Percentiles rank a stretch among this genome's conserved stretches.
Conservation (phyloP, 106 monocot genomes). For the Dendrobium nobile region DNA sequence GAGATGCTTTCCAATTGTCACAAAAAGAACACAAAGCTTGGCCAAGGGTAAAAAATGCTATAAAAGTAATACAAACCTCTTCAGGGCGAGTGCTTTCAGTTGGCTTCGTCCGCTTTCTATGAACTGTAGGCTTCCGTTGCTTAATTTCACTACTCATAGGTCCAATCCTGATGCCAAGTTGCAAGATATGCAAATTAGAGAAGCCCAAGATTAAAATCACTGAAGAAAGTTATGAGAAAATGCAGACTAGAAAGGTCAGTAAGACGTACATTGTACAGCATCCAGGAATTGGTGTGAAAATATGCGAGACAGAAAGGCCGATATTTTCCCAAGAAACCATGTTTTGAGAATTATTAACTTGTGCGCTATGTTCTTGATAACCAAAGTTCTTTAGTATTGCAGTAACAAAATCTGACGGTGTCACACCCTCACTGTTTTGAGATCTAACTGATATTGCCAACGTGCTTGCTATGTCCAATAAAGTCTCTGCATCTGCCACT, state of each 20-base stretch:
- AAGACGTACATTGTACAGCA: conserved; percentile 70
- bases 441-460: conserved; percentile 44
- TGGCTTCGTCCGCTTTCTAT: conserved; percentile 34
- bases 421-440: conserved; percentile 48
- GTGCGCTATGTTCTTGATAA: conserved; percentile 11
- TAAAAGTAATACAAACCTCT: conserved; percentile 39
- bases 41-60: neutral
- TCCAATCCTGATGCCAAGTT: conserved; percentile 48
- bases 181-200: neutral
- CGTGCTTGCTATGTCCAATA: conserved; percentile 59
- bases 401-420: conserved; percentile 67
- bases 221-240: neutral
- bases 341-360: conserved; percentile 4
- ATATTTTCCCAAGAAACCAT: conserved; percentile 39
- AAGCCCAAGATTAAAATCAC: neutral
- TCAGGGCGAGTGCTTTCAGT: conserved; percentile 42
- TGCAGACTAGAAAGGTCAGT: neutral
- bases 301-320: conserved; percentile 41
- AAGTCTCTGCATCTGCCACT: conserved; percentile 81
- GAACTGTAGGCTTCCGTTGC: conserved; percentile 30
- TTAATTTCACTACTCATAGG: conserved; percentile 64
- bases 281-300: conserved; percentile 43
- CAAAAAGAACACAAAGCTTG: neutral
- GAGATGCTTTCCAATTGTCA: neutral
- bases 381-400: conserved; percentile 57